phyloP scores from a whole-genome alignment of 108 stramenopile genomes.

The Stephanodiscus triporus region DNA sequence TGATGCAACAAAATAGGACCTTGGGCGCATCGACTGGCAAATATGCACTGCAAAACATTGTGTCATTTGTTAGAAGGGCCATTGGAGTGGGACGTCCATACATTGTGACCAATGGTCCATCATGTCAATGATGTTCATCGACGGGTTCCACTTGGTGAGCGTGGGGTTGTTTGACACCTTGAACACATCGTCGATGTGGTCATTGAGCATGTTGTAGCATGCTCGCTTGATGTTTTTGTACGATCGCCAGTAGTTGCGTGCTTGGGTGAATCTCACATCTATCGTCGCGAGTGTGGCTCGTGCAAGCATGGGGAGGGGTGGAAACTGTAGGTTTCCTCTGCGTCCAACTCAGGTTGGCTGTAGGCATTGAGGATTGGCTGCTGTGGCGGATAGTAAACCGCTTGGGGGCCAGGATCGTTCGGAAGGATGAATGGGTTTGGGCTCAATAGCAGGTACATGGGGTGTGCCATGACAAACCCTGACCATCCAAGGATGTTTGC shows the following conservation, averaged over 20 bases:
- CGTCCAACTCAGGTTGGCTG: no score
- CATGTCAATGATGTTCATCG: not conserved
- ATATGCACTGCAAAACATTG: not conserved
- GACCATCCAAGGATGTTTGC: not conserved
- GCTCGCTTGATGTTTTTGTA: not conserved
- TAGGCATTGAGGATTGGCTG: not conserved
- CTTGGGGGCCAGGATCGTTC: not conserved
- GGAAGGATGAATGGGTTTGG: not conserved
- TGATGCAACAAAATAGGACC: not conserved
- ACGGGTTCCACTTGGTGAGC: not conserved
- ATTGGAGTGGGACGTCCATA: not conserved
- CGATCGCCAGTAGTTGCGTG: not conserved
- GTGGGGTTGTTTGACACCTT: not conserved
- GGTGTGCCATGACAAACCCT: not conserved
- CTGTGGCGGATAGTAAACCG: not conserved
- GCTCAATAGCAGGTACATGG: not conserved
- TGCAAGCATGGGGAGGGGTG: no score
- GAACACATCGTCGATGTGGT: not conserved
- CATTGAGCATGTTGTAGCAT: not conserved
- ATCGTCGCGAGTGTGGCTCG: no score
- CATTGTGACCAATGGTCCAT: not conserved
- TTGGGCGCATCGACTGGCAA: not conserved
- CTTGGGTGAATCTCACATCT: no score
- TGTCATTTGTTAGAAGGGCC: not conserved
- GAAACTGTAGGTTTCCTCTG: no score